These are phyloP conservation scores for Scolecobasidium constrictum DNA, from an alignment of 2,329 filamentous ascomycete genomes.

Conservation along the genomic window DNA sequence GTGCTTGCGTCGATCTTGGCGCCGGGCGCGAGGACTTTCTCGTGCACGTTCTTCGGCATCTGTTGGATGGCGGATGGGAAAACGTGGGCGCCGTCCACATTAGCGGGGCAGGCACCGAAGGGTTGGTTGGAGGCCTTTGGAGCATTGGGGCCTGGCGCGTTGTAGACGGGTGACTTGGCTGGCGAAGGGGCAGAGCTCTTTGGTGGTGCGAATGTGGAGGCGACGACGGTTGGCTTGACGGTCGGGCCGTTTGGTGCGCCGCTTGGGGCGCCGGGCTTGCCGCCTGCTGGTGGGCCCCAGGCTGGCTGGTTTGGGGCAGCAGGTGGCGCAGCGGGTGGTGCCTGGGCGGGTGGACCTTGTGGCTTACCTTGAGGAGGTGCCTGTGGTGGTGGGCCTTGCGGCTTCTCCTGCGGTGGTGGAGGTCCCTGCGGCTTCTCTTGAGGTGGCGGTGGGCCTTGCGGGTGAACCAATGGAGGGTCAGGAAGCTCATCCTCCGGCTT, in stretches of 20 bases:
- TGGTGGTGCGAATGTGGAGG: not conserved
- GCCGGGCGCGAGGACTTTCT: too few relatives aligned
- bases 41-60: too few relatives aligned
- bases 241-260: too few relatives aligned
- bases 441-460: not conserved
- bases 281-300: not conserved
- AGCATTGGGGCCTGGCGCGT: not conserved
- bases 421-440: not conserved
- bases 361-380: not conserved
- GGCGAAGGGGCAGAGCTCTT: not conserved
- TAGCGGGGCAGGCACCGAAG: not conserved
- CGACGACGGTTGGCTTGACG: not conserved
- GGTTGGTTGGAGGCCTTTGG: not conserved
- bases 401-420: not conserved
- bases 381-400: not conserved
- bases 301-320: not conserved
- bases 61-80: slow-evolving; percentile 27
- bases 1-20: slow-evolving; percentile 27
- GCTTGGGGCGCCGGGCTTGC: too few relatives aligned
- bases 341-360: not conserved
- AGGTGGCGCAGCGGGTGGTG: not conserved
- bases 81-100: slow-evolving; percentile 19
- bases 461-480: too few relatives aligned
- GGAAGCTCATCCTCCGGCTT: too few relatives aligned
- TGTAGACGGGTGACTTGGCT: not conserved